phyloP scores from a whole-genome alignment of 345 rosid genomes.

The Anacardium occidentale region DNA sequence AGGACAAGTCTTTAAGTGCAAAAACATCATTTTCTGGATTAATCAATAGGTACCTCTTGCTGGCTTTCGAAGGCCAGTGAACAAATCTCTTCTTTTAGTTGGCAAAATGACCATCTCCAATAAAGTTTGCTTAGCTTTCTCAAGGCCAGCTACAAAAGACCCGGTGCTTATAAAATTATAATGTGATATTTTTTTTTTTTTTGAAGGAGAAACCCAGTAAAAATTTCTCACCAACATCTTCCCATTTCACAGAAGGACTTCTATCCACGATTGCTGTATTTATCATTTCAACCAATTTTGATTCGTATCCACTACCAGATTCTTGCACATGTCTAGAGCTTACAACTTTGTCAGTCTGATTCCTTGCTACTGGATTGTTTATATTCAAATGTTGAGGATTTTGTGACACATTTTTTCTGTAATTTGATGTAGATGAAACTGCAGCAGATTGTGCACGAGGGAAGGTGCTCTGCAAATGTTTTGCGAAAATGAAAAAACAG shows the following conservation, averaged over 20 bases:
- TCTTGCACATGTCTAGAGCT: constrained; percentile 53
- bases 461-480: constrained; percentile 53
- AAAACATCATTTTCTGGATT: constrained; percentile 1
- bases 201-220: not conserved
- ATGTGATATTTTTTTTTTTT: no score
- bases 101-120: constrained; percentile 99
- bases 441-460: constrained; percentile 47
- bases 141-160: constrained; percentile 75
- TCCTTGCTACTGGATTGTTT: constrained; percentile 34
- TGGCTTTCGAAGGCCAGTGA: constrained; percentile 94
- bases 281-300: constrained; percentile 84
- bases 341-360: constrained; percentile 40
- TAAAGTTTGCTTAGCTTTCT: constrained; percentile 90
- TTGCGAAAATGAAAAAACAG: constrained; percentile 14
- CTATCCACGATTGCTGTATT: constrained; percentile 86
- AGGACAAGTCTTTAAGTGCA: constrained; percentile 11
- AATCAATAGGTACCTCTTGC: constrained; percentile 66
- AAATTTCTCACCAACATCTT: constrained; percentile 80
- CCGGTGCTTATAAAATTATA: constrained; percentile 16
- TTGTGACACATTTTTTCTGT: constrained; percentile 33
- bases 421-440: constrained; percentile 47
- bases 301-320: constrained; percentile 58
- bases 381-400: constrained; percentile 39
- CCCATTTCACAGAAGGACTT: constrained; percentile 96
- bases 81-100: constrained; percentile 82